Percentiles rank a stretch among this genome's conserved stretches.
Evolutionary conservation across 2,329 filamentous ascomycete genomes (phyloP).

Genomic region (Claviceps quebecensis): DNA sequence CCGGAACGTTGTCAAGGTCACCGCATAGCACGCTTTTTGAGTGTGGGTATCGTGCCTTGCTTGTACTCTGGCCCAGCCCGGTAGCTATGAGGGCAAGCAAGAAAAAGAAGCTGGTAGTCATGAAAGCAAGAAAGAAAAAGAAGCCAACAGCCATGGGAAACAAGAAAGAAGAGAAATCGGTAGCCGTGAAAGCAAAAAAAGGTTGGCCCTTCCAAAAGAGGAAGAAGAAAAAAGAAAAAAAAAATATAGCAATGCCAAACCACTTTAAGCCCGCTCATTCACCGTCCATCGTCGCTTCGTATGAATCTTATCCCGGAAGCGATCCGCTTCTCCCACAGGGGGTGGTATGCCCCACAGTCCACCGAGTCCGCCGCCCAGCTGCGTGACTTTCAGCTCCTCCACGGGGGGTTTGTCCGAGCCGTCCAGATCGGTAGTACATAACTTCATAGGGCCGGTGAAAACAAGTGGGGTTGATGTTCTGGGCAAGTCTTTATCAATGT

Average conservation of each 20-base stretch:
- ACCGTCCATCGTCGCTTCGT: conserved; percentile 43
- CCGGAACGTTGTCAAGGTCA: too few relatives aligned
- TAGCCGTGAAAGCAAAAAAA: too few relatives aligned
- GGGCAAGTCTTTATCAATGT: neutral
- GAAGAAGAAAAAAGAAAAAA: neutral
- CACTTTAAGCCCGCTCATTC: conserved; percentile 27
- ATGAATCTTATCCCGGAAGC: conserved; percentile 28
- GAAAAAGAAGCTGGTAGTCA: neutral
- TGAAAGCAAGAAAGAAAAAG: neutral
- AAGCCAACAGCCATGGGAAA: neutral
- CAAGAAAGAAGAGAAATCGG: neutral
- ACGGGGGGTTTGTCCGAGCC: conserved; percentile 14
- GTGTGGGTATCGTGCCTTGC: too few relatives aligned
- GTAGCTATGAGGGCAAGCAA: neutral
- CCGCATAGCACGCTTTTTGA: too few relatives aligned
- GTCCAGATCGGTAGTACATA: conserved; percentile 20
- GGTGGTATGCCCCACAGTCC: conserved; percentile 32
- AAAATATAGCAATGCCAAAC: neutral
- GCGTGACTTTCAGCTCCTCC: conserved; percentile 20
- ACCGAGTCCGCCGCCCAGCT: conserved; percentile 23
- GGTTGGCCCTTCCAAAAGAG: neutral
- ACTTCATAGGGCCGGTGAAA: conserved; percentile 22
- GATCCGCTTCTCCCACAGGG: conserved; percentile 31
- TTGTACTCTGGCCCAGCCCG: too few relatives aligned
- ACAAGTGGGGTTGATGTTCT: conserved; percentile 13